Conservation (phyloP, 768 basidiomycete species). For the Macrolepiota fuliginosa region DNA sequence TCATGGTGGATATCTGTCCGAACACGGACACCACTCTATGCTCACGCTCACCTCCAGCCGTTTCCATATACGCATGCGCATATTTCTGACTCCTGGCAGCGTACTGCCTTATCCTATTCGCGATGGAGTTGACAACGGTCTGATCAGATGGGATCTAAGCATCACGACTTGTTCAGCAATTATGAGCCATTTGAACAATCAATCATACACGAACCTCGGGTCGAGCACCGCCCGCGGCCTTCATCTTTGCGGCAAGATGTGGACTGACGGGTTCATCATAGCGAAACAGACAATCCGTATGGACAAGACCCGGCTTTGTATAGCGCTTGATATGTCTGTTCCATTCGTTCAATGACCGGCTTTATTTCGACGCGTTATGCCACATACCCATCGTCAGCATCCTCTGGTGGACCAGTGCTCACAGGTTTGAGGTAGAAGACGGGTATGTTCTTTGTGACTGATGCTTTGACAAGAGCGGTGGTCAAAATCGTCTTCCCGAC, state of each 20-base stretch:
- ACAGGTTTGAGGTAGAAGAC: conserved; percentile 87
- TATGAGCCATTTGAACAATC: background rate
- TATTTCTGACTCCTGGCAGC: conserved; percentile 30
- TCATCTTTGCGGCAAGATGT: conserved; percentile 75
- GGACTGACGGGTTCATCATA: conserved; percentile 92
- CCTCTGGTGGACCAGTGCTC: conserved; percentile 77
- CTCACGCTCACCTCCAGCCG: conserved; percentile 80
- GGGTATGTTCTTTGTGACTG: conserved; percentile 48
- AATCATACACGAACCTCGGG: conserved; percentile 24
- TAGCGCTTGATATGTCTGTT: conserved; percentile 66
- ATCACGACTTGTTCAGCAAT: background rate
- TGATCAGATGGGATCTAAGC: conserved; percentile 59
- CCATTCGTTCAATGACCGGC: conserved; percentile 1
- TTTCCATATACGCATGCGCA: conserved; percentile 82
- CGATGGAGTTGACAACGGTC: conserved; percentile 62
- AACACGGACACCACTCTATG: conserved; percentile 13
- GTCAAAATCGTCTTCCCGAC: conserved; percentile 94
- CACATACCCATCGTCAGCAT: conserved; percentile 83
- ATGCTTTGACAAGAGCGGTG: conserved; percentile 78
- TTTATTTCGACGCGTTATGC: background rate
- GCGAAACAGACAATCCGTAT: conserved; percentile 73
- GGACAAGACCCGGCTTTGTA: conserved; percentile 40
- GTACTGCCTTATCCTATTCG: conserved; percentile 56
- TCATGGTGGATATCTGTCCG: conserved; percentile 5
- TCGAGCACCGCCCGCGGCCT: conserved; percentile 26